phyloP scores from a whole-genome alignment of 306 rosid genomes.

The Neltuma alba region DNA sequence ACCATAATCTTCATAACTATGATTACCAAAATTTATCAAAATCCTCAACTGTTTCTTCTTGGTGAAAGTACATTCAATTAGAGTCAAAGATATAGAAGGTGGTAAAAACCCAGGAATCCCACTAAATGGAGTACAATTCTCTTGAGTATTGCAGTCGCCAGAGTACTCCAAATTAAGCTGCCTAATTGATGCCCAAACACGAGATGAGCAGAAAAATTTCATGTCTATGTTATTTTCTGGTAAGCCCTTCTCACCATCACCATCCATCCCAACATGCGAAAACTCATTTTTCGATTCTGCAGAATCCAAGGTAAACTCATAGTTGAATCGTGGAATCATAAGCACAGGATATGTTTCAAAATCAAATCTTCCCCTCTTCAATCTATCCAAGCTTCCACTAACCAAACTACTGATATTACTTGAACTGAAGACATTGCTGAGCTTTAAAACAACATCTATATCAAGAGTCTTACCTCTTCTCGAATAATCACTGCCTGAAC shows the following conservation, averaged over 20 bases:
- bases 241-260: conserved; percentile 34
- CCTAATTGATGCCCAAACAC: neutral
- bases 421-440: conserved; percentile 45
- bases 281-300: neutral
- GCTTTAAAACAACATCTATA: conserved; percentile 49
- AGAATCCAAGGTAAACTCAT: conserved; percentile 45
- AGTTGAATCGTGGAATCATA: conserved; percentile 48
- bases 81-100: conserved; percentile 32
- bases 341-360: conserved; percentile 52
- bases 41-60: conserved; percentile 37
- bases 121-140: conserved; percentile 53
- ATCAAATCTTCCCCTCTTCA: conserved; percentile 35
- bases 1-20: neutral
- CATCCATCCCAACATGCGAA: conserved; percentile 15
- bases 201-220: conserved; percentile 42
- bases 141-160: conserved; percentile 44
- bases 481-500: conserved; percentile 27
- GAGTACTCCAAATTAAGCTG: conserved; percentile 47
- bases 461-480: conserved; percentile 29
- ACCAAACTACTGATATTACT: conserved; percentile 43
- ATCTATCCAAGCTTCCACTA: conserved; percentile 61
- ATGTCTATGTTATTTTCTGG: conserved; percentile 17
- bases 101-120: conserved; percentile 39
- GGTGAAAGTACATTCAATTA: conserved; percentile 35
- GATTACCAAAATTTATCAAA: conserved; percentile 37